A percentile compares a stretch with the other conserved stretches of the same genome.
Conservation (phyloP, 805 yeast species). For the Debaryomyces tyrocola region DNA sequence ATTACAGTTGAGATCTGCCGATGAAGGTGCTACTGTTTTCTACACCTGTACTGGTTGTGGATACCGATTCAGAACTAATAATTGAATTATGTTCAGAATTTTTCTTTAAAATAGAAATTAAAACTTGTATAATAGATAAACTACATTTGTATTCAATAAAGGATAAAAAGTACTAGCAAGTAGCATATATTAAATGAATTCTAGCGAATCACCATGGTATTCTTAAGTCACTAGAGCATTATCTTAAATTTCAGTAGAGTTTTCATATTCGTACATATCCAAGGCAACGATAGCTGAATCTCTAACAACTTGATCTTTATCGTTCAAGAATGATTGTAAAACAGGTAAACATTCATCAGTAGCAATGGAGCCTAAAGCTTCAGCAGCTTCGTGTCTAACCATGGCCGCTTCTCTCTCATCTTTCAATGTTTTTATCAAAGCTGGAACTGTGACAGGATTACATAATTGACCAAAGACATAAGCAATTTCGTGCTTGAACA, state of each 20-base stretch:
- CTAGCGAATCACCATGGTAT: not conserved
- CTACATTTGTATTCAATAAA: not conserved
- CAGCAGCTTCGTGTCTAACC: constrained; percentile 99
- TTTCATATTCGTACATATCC: constrained; percentile 97
- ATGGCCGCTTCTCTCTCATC: constrained; percentile 85
- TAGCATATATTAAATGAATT: not conserved
- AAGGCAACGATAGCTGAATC: constrained; percentile 96
- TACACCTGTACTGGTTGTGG: constrained; percentile 95
- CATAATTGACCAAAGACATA: constrained; percentile 97
- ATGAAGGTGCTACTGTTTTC: constrained; percentile 99
- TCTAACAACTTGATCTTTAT: constrained; percentile 86
- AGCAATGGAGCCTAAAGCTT: constrained; percentile 95
- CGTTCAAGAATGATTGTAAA: constrained; percentile 73
- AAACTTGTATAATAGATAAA: constrained; percentile 1
- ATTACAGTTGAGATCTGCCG: constrained; percentile 94
- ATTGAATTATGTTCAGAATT: constrained; percentile 35
- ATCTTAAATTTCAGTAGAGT: constrained; percentile 78
- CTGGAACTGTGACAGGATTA: constrained; percentile 88
- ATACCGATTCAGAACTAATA: constrained; percentile 91
- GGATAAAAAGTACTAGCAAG: not conserved
- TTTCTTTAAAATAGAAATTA: not conserved
- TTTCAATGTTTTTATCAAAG: constrained; percentile 77
- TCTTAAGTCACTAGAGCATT: constrained; percentile 38
- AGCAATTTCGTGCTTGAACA: constrained; percentile 97
- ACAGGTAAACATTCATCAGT: constrained; percentile 94